Evolutionary conservation across 805 yeast genomes (phyloP).

Genomic region (Cyberlindnera meyerae): DNA sequence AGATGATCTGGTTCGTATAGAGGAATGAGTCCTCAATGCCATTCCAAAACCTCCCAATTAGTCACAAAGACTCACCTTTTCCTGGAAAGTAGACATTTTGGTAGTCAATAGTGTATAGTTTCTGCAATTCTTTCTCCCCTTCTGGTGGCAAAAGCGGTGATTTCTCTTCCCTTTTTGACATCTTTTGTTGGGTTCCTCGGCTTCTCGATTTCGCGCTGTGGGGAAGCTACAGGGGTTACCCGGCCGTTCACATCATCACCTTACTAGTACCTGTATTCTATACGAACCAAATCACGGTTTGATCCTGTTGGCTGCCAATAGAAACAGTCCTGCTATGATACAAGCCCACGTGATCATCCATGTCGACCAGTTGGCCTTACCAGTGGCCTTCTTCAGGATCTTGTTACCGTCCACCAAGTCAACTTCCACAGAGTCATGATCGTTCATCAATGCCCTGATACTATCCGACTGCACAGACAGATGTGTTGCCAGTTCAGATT

Average conservation of each 20-base stretch:
- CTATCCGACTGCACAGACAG: slow-evolving; percentile 67
- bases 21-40: too few relatives aligned
- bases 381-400: slow-evolving; percentile 63
- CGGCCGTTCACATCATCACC: neutral
- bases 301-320: slow-evolving; percentile 34
- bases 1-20: too few relatives aligned
- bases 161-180: too few relatives aligned
- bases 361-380: slow-evolving; percentile 57
- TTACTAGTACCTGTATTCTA: too few relatives aligned
- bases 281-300: slow-evolving; percentile 7
- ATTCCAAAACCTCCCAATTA: neutral
- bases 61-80: slow-evolving; percentile 4
- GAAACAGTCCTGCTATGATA: slow-evolving; percentile 47
- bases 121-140: neutral
- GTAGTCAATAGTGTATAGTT: too few relatives aligned
- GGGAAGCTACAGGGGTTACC: too few relatives aligned
- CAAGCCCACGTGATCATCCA: slow-evolving; percentile 52
- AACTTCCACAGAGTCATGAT: slow-evolving; percentile 58
- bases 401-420: slow-evolving; percentile 71
- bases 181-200: too few relatives aligned
- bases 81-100: slow-evolving; percentile 8
- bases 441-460: slow-evolving; percentile 56
- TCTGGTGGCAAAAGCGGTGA: slow-evolving; percentile 1
- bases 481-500: slow-evolving; percentile 70
- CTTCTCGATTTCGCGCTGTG: too few relatives aligned